phyloP scores from a whole-genome alignment of 2,329 filamentous ascomycete species.

The Malbranchea zuffiana region DNA sequence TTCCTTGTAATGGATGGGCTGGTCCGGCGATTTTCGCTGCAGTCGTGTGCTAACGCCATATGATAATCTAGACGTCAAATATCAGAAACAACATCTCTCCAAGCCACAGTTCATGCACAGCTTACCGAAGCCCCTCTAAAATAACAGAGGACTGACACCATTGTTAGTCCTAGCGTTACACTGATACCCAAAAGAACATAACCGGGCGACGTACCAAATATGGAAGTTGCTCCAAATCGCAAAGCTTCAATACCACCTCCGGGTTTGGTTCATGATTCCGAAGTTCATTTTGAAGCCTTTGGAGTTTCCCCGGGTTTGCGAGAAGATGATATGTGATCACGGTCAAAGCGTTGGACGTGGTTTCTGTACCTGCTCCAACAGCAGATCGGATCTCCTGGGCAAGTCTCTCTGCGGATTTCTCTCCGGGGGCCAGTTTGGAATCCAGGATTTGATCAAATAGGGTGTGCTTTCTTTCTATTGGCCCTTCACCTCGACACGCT shows the following conservation, averaged over 20 bases:
- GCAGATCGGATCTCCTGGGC: conserved; percentile 24
- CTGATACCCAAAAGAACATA: neutral
- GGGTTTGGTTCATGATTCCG: neutral
- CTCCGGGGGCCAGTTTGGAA: conserved; percentile 26
- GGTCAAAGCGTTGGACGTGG: conserved; percentile 24
- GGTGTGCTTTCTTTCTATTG: conserved; percentile 14
- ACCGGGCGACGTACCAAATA: conserved; percentile 11
- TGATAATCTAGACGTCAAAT: conserved; percentile 11
- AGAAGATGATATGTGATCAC: conserved; percentile 12
- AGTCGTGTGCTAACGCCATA: conserved; percentile 16
- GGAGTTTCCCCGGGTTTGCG: conserved; percentile 8
- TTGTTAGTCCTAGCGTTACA: neutral
- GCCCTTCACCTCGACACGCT: neutral
- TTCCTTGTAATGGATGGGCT: conserved; percentile 11
- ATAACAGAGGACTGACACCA: conserved; percentile 14
- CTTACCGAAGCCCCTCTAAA: conserved; percentile 15
- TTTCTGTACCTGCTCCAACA: conserved; percentile 28
- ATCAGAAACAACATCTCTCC: neutral
- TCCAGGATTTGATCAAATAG: conserved; percentile 25
- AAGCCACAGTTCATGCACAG: neutral
- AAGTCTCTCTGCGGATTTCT: conserved; percentile 27
- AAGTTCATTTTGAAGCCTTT: conserved; percentile 9
- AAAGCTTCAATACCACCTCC: conserved; percentile 2
- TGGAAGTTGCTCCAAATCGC: conserved; percentile 11
- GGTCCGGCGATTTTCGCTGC: conserved; percentile 13